Conservation (phyloP, 2,329 filamentous ascomycete species). For the Exophiala lecanii-corni region DNA sequence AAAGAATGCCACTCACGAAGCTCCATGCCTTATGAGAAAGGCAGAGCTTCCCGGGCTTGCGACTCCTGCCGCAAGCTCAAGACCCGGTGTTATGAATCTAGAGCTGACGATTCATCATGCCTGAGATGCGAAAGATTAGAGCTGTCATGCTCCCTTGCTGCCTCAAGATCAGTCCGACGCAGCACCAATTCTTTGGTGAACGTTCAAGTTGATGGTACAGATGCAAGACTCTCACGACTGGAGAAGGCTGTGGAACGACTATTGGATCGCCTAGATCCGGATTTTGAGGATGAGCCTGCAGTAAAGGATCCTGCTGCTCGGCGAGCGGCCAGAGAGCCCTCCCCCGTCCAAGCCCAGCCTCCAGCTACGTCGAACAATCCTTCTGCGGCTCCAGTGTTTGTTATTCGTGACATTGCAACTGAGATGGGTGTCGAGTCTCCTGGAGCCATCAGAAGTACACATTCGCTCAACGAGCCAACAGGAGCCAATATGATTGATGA, state of each 20-base stretch:
- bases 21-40: background rate
- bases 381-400: constrained; percentile 29
- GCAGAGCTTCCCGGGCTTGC: background rate
- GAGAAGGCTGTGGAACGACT: background rate
- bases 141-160: background rate
- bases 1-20: too few species aligned
- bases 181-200: background rate
- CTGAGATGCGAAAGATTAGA: background rate
- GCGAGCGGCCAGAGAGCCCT: background rate
- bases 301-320: background rate
- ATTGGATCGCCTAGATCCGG: background rate
- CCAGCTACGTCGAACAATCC: background rate
- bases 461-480: constrained; percentile 2
- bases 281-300: background rate
- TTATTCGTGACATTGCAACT: constrained; percentile 31
- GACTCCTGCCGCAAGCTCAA: background rate
- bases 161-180: background rate
- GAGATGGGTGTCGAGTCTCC: constrained; percentile 27
- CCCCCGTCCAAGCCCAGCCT: background rate
- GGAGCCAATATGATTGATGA: constrained; percentile 28
- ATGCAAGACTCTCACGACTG: background rate
- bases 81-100: background rate
- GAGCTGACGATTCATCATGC: background rate
- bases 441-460: background rate
- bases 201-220: background rate